These are phyloP conservation scores for Cyclocybe aegerita DNA, from an alignment of 768 basidiomycete genomes.

Conservation along the genomic window DNA sequence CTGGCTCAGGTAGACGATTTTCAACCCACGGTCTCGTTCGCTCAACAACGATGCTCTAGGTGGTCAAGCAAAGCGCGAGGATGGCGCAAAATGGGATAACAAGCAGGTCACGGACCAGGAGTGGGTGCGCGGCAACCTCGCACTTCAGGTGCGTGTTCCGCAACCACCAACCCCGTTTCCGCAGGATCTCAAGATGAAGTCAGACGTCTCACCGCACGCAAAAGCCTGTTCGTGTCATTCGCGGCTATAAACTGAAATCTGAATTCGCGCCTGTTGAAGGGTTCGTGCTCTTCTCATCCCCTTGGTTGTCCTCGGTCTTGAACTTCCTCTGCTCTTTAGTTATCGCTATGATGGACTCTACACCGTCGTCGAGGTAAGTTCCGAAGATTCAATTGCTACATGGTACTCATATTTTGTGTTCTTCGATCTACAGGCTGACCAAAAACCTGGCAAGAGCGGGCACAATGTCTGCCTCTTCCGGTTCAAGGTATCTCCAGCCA, in stretches of 20 bases:
- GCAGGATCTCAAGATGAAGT: too few relatives aligned
- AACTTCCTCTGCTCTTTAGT: conserved; percentile 1
- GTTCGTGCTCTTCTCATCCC: neutral
- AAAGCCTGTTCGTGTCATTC: conserved; percentile 13
- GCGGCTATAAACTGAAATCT: conserved; percentile 9
- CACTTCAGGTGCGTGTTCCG: conserved; percentile 7
- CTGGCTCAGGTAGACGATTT: conserved; percentile 17
- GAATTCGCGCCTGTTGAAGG: conserved; percentile 10
- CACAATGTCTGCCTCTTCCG: conserved; percentile 12
- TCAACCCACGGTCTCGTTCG: too few relatives aligned
- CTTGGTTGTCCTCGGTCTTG: neutral
- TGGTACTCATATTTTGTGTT: neutral
- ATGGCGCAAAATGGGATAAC: neutral
- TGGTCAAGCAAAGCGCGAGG: conserved; percentile 1
- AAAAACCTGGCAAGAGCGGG: conserved; percentile 9
- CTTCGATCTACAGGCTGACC: conserved; percentile 2
- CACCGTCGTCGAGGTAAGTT: conserved; percentile 7
- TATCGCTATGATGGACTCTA: conserved; percentile 18
- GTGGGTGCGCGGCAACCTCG: conserved; percentile 11
- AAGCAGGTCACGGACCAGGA: conserved; percentile 12
- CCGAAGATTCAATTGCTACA: neutral
- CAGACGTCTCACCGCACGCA: neutral
- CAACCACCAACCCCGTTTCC: too few relatives aligned
- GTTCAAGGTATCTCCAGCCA: conserved; percentile 7
- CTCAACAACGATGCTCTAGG: neutral